These are phyloP conservation scores for Agaricus blazei DNA, from an alignment of 768 basidiomycete species.

Conservation along the genomic window DNA sequence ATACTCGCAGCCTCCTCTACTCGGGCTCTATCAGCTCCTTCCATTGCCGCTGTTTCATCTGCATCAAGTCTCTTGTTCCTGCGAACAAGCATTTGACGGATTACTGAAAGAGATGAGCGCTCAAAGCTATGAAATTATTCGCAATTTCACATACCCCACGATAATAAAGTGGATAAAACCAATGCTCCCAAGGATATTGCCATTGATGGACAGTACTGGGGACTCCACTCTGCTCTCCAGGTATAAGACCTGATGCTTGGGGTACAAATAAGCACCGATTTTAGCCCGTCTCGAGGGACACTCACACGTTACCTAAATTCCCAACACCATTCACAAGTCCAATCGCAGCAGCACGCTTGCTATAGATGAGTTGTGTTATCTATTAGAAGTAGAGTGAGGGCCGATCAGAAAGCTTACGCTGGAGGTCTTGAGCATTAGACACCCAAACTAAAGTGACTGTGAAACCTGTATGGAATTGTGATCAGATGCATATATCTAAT, in stretches of 20 bases:
- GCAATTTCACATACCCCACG: slow-evolving; percentile 20
- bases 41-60: slow-evolving; percentile 39
- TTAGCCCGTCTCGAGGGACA: neutral
- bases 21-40: slow-evolving; percentile 40
- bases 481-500: neutral
- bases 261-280: neutral
- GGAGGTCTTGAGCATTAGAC: slow-evolving; percentile 59
- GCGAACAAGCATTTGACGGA: slow-evolving; percentile 41
- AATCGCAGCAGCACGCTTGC: slow-evolving; percentile 46
- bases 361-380: slow-evolving; percentile 7
- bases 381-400: neutral
- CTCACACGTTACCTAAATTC: slow-evolving; percentile 50
- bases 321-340: slow-evolving; percentile 53
- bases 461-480: slow-evolving; percentile 23
- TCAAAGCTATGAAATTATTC: neutral
- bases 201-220: slow-evolving; percentile 55
- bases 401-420: neutral
- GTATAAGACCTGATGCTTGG: slow-evolving; percentile 49
- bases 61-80: slow-evolving; percentile 48
- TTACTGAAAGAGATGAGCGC: slow-evolving; percentile 20
- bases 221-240: slow-evolving; percentile 55
- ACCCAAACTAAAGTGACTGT: slow-evolving; percentile 52
- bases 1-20: slow-evolving; percentile 54
- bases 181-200: slow-evolving; percentile 35
- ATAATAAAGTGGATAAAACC: slow-evolving; percentile 27